A percentile compares a stretch with the other conserved stretches of the same genome.
phyloP scores from a whole-genome alignment of 139 green algal genomes.

The Tetraselmis chui region DNA sequence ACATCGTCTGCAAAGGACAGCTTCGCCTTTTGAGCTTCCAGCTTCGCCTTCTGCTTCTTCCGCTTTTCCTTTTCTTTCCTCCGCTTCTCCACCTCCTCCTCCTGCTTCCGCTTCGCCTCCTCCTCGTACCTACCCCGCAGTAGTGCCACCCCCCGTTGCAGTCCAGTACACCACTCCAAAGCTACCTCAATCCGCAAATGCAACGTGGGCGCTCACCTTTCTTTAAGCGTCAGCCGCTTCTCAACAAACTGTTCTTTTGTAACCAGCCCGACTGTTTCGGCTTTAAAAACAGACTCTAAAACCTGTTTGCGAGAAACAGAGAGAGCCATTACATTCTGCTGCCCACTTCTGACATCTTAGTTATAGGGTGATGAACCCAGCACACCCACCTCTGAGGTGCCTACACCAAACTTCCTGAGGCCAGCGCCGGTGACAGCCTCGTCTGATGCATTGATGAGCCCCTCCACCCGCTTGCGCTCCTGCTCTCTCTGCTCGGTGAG shows the following conservation, averaged over 20 bases:
- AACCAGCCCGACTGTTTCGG: constrained; percentile 90
- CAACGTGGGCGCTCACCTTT: constrained; percentile 31
- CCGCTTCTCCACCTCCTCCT: constrained; percentile 28
- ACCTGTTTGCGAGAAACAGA: constrained; percentile 25
- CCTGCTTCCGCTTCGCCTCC: constrained; percentile 32
- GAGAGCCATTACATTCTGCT: constrained; percentile 10
- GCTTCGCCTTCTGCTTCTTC: constrained; percentile 29
- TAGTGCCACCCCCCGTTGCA: background rate
- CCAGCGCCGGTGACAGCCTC: constrained; percentile 36
- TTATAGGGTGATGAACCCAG: background rate
- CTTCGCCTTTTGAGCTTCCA: constrained; percentile 47
- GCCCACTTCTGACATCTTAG: background rate
- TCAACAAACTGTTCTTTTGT: constrained; percentile 87
- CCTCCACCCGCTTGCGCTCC: constrained; percentile 61
- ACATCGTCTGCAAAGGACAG: constrained; percentile 64
- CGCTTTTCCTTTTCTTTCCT: constrained; percentile 19
- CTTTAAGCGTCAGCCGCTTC: constrained; percentile 64
- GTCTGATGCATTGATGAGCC: constrained; percentile 41
- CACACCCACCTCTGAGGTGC: constrained; percentile 60
- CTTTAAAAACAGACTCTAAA: constrained; percentile 87
- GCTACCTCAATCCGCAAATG: no score
- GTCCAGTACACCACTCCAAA: no score
- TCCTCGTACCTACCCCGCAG: background rate
- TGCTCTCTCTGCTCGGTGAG: constrained; percentile 68
- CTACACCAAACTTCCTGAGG: constrained; percentile 64